phyloP scores from a whole-genome alignment of 192 early-diverging fungal genomes.

The Coemansia sp. region DNA sequence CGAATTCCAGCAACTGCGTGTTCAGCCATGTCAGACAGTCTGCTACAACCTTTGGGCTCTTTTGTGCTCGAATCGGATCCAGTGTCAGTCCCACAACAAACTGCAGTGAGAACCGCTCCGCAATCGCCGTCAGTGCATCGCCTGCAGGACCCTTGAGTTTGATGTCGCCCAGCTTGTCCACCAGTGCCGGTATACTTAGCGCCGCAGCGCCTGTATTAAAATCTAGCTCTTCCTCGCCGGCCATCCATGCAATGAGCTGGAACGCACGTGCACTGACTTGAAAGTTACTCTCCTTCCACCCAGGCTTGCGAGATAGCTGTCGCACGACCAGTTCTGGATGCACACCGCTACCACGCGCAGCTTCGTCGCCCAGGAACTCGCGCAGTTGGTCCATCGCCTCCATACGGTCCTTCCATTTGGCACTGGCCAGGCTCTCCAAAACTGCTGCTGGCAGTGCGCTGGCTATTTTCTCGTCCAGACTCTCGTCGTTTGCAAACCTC shows the following conservation, averaged over 20 bases:
- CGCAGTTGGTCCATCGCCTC: conserved; percentile 80
- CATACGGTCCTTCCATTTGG: conserved; percentile 87
- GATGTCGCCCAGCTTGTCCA: conserved; percentile 93
- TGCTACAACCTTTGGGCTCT: conserved; percentile 87
- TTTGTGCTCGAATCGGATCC: conserved; percentile 72
- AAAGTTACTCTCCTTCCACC: conserved; percentile 98
- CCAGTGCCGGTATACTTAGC: conserved; percentile 69
- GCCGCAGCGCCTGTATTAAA: conserved; percentile 75
- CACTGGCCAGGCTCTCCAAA: conserved; percentile 63
- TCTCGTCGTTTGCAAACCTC: conserved; percentile 65
- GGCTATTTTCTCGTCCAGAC: conserved; percentile 62
- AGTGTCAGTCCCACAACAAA: conserved; percentile 81
- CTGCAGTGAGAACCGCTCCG: conserved; percentile 73
- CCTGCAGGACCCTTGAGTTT: conserved; percentile 87
- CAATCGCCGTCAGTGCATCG: conserved; percentile 74
- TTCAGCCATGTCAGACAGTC: conserved; percentile 89
- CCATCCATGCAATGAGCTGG: conserved; percentile 71
- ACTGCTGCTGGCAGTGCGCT: conserved; percentile 63
- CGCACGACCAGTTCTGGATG: conserved; percentile 76
- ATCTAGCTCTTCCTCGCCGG: conserved; percentile 56
- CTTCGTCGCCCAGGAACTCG: conserved; percentile 61
- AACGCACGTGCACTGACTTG: conserved; percentile 80
- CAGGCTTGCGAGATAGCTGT: conserved; percentile 77
- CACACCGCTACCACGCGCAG: conserved; percentile 59
- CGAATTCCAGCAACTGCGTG: conserved; percentile 85